phyloP scores from a whole-genome alignment of 345 rosid genomes.

The Luvunga scandens region DNA sequence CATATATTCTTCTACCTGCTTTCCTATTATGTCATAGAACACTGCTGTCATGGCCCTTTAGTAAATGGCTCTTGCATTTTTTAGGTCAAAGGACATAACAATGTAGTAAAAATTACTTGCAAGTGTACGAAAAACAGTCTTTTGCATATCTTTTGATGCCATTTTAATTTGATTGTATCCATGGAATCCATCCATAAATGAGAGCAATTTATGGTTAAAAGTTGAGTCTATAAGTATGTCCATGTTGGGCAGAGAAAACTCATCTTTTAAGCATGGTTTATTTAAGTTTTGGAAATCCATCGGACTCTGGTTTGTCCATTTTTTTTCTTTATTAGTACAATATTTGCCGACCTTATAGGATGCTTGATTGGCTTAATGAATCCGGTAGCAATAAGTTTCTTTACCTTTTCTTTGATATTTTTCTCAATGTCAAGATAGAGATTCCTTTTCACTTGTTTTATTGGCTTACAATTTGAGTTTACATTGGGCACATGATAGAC shows the following conservation, averaged over 20 bases:
- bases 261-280: no score
- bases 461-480: no score
- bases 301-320: no score
- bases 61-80: background rate
- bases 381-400: background rate
- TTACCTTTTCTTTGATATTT: background rate
- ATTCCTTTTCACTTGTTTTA: background rate
- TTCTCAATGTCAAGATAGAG: background rate
- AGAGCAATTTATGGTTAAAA: no score
- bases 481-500: no score
- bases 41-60: background rate
- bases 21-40: no score
- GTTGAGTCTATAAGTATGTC: no score
- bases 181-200: no score
- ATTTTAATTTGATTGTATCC: background rate
- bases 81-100: background rate
- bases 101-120: background rate
- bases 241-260: no score
- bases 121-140: background rate
- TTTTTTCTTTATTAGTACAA: no score
- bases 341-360: no score
- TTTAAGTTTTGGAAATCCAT: no score
- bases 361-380: background rate
- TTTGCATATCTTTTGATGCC: background rate
- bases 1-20: background rate